phyloP scores from a whole-genome alignment of 2,329 filamentous ascomycete genomes.

The Colletotrichum sp. region DNA sequence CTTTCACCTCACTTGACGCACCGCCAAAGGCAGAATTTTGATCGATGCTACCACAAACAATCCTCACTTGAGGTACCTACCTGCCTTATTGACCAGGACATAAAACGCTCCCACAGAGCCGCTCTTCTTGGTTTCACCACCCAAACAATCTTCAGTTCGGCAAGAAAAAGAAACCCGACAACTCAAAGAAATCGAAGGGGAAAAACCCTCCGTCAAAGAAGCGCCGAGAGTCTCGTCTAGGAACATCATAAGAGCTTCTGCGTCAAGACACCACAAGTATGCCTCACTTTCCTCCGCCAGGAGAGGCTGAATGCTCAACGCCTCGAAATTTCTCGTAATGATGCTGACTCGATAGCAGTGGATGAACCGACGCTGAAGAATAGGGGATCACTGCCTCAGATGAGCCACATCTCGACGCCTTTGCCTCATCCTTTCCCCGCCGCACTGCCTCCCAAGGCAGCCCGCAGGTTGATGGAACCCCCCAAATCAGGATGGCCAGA shows the following conservation, averaged over 20 bases:
- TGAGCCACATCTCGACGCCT: slow-evolving; percentile 36
- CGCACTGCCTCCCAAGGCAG: slow-evolving; percentile 22
- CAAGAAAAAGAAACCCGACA: background rate
- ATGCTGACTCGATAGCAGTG: background rate
- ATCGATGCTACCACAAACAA: background rate
- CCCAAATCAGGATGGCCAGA: slow-evolving; percentile 30
- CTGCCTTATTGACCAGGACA: background rate
- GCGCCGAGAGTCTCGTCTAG: background rate
- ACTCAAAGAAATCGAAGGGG: background rate
- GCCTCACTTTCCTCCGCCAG: background rate
- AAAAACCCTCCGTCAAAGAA: background rate
- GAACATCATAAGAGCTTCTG: background rate
- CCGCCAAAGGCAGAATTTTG: background rate
- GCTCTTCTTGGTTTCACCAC: background rate
- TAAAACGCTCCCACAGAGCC: background rate
- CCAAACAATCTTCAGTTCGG: background rate
- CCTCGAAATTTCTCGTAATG: background rate
- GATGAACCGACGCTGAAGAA: slow-evolving; percentile 36
- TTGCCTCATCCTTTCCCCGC: slow-evolving; percentile 32
- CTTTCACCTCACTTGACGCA: background rate
- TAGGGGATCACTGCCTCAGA: slow-evolving; percentile 41
- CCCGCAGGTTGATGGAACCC: background rate
- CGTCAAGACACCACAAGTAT: background rate
- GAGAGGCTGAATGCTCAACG: background rate
- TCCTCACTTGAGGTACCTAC: background rate